Base-by-base conservation (phyloP, 495 filamentous ascomycete species). In the Astrocystis sublimbata region DNA sequence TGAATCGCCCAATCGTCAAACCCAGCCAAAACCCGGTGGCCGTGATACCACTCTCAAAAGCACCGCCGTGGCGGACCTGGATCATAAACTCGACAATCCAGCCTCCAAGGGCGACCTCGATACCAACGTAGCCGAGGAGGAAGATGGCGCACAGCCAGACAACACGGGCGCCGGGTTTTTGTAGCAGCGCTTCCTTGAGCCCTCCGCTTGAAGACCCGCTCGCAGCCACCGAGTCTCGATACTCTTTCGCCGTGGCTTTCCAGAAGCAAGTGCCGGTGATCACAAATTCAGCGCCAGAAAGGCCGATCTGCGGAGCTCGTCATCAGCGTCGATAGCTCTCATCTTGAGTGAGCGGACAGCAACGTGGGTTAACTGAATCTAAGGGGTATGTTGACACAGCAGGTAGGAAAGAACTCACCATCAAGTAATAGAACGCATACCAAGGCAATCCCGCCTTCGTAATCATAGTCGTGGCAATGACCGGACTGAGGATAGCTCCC, bases 51-150 rank as follows among this genome's bases (percentile, higher is more conserved):
- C 92, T 89, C 5, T 78, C 79, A 33, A 86, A 85, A 3, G 87
- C 85, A 41, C 88, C 81, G 4, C 89, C 91, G 58, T 87, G 74
- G 10, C 92, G 87, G 46, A 91, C 89, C 26, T 77, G 82, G 62
- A 94, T 87, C 74, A 96, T 84, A 76, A 93, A 96, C 2, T 89
- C 91, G 42, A 93, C 90, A 40, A 96, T 87, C 92, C 92, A 97
- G 15, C 92, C 89, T 31, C 91, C 91, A 0, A 96, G 81, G 0
- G 88, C 86, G 21, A 97, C 92, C 61, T 97, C 92, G n/a, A 87
- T 76, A 42, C 92, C 92, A 10, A 94, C 90, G 67, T 94, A 96
- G 40, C 83, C 84, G 3, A 96, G 79, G 38, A 94, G 74, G 74
- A 96, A 96, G 15, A 89, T 43, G 8, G 92, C 83, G 36, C 85